phyloP scores from a whole-genome alignment of 257 asterid species.

The Cruciata laevipes region DNA sequence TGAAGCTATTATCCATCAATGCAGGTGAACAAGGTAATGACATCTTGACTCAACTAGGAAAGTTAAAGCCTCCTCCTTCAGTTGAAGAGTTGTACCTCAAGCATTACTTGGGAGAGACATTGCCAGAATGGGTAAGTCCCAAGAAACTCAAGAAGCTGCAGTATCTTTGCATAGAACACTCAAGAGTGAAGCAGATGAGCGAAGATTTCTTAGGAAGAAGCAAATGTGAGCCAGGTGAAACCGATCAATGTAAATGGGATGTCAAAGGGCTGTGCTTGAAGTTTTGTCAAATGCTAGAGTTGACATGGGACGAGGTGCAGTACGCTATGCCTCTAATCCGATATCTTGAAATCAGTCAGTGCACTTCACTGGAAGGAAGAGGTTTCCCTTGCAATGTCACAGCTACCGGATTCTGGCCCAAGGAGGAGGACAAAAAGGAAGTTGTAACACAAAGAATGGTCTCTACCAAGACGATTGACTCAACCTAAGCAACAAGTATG shows the following conservation, averaged over 20 bases:
- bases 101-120: slow-evolving; percentile 19
- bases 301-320: slow-evolving; percentile 13
- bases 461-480: slow-evolving; percentile 1
- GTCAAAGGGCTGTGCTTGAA: slow-evolving; percentile 26
- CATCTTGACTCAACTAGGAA: slow-evolving; percentile 12
- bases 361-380: slow-evolving; percentile 4
- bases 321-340: slow-evolving; percentile 14
- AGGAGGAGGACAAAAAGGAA: slow-evolving; percentile 5
- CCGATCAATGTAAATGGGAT: slow-evolving; percentile 12
- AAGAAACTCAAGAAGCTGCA: slow-evolving; percentile 20
- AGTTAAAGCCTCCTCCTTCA: slow-evolving; percentile 12
- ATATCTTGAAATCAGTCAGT: slow-evolving; percentile 22
- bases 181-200: slow-evolving; percentile 12
- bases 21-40: slow-evolving; percentile 15
- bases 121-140: slow-evolving; percentile 28
- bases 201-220: slow-evolving; percentile 9
- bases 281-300: slow-evolving; percentile 17
- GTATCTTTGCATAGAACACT: slow-evolving; percentile 28
- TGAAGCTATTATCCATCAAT: slow-evolving; percentile 21
- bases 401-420: slow-evolving; percentile 3
- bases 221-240: not conserved
- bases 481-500: not conserved
- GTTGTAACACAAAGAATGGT: not conserved
- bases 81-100: slow-evolving; percentile 20
- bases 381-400: slow-evolving; percentile 12